Conservation (phyloP, 164 flowering plant genomes). For the Warburgia ugandensis region DNA sequence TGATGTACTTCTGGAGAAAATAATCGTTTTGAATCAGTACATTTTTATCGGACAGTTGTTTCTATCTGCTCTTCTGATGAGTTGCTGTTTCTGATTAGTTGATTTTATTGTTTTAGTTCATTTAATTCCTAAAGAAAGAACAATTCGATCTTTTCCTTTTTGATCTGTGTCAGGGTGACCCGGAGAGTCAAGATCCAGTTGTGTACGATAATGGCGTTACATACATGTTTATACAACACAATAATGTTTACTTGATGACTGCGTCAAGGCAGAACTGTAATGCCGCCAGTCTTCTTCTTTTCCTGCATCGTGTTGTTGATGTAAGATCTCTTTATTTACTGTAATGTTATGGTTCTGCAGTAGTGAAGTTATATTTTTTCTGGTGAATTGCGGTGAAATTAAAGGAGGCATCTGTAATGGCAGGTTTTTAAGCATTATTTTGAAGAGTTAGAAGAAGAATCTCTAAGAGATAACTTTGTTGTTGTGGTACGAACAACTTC, state of each 20-base stretch:
- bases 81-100: no score
- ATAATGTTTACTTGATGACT: constrained; percentile 79
- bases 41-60: no score
- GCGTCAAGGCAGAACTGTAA: constrained; percentile 96
- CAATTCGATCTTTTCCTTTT: no score
- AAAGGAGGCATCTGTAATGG: background rate
- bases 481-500: constrained; percentile 68
- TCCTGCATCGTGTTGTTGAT: constrained; percentile 91
- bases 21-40: no score
- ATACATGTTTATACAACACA: constrained; percentile 91
- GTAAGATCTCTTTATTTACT: constrained; percentile 53
- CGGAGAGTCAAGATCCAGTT: constrained; percentile 89
- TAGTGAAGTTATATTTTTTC: no score
- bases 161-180: constrained; percentile 61
- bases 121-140: no score
- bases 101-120: no score
- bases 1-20: no score
- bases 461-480: constrained; percentile 94
- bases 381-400: no score
- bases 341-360: no score
- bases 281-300: constrained; percentile 84
- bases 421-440: constrained; percentile 97
- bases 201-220: constrained; percentile 84
- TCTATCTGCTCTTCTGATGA: no score
- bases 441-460: constrained; percentile 96